Evolutionary conservation across 345 rosid genomes (phyloP).

Genomic region (Anacardium occidentale): DNA sequence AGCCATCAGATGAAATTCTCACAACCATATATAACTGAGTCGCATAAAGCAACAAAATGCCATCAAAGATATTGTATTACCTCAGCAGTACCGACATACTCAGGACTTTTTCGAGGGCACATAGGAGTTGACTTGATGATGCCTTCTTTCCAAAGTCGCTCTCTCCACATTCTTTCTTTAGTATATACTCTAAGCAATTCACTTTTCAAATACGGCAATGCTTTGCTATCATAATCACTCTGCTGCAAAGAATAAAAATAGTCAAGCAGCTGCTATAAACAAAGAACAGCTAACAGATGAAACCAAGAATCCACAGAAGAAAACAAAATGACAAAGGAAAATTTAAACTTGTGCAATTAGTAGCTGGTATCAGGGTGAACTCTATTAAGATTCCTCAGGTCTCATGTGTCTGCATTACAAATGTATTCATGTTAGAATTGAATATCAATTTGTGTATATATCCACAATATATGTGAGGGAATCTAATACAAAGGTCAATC

Average conservation of each 20-base stretch:
- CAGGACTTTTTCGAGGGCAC: conserved; percentile 64
- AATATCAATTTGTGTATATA: neutral
- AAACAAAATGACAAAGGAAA: neutral
- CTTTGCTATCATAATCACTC: conserved; percentile 51
- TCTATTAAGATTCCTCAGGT: too few relatives aligned
- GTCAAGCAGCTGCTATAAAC: neutral
- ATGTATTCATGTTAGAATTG: too few relatives aligned
- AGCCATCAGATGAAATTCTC: conserved; percentile 20
- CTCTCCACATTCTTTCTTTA: conserved; percentile 76
- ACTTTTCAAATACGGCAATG: conserved; percentile 62
- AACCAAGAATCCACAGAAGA: conserved; percentile 2
- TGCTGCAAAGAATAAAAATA: conserved; percentile 26
- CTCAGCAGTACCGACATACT: conserved; percentile 87
- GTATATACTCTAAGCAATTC: conserved; percentile 66
- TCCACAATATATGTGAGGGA: neutral
- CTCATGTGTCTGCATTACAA: neutral
- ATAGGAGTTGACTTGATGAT: conserved; percentile 72
- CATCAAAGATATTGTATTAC: conserved; percentile 31
- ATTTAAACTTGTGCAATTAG: neutral
- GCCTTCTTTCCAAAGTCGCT: conserved; percentile 82
- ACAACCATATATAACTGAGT: conserved; percentile 5
- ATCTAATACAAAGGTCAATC: neutral
- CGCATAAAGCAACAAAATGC: neutral
- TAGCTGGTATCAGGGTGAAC: neutral
- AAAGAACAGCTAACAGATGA: neutral